A percentile compares a stretch with the other conserved stretches of the same genome.
These are phyloP conservation scores for Moesziomyces globuligerus DNA, from an alignment of 1,284 basidiomycete species.

Conservation along the genomic window DNA sequence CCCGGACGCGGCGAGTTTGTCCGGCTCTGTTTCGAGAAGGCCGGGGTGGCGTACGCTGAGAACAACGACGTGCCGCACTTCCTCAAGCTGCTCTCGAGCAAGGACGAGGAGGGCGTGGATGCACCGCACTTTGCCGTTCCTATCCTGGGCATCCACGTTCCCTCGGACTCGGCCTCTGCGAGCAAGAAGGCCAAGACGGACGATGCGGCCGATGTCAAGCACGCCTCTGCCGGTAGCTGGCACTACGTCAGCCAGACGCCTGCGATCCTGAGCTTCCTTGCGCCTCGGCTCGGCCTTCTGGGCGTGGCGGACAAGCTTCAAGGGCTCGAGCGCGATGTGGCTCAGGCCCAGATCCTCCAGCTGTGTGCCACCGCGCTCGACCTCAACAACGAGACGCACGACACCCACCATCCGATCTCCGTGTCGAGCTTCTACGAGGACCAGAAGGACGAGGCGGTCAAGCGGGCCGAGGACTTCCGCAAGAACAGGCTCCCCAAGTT, in stretches of 20 bases:
- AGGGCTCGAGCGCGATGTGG: conserved; percentile 34
- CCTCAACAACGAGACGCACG: conserved; percentile 69
- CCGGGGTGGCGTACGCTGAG: conserved; percentile 69
- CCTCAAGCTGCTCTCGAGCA: conserved; percentile 19
- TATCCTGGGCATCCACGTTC: conserved; percentile 49
- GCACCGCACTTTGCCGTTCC: conserved; percentile 67
- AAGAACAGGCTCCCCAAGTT: conserved; percentile 71
- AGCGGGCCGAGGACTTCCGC: conserved; percentile 69
- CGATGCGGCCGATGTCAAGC: conserved; percentile 3
- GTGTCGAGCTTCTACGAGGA: conserved; percentile 69
- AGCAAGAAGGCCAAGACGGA: conserved; percentile 5
- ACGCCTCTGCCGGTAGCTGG: neutral
- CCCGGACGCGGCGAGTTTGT: conserved; percentile 71
- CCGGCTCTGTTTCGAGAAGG: conserved; percentile 70
- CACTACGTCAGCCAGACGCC: conserved; percentile 69
- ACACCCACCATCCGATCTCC: conserved; percentile 50
- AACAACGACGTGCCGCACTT: conserved; percentile 35
- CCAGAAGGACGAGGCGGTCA: conserved; percentile 69
- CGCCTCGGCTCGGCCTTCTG: conserved; percentile 67
- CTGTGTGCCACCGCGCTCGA: conserved; percentile 70
- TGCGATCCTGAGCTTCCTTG: conserved; percentile 70
- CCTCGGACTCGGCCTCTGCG: neutral
- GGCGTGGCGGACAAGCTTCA: conserved; percentile 37
- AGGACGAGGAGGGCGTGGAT: conserved; percentile 11
- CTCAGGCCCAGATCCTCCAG: conserved; percentile 67